phyloP scores from a whole-genome alignment of 169 alveolate species.

The Cryptosporidium baileyi region DNA sequence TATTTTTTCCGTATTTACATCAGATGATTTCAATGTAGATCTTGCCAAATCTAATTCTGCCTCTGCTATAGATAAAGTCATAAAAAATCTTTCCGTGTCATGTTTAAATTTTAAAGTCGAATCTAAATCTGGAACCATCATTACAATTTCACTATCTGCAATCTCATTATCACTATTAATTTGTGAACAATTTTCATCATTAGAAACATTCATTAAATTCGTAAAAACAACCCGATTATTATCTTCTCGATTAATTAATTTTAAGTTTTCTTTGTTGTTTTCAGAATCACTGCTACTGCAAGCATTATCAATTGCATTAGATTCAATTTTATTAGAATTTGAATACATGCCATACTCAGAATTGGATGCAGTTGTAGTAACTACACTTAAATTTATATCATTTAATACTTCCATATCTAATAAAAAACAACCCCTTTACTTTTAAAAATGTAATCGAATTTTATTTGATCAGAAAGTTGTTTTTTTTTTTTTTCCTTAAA shows the following conservation, averaged over 20 bases:
- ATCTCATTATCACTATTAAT: not conserved
- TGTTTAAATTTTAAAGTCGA: constrained; percentile 55
- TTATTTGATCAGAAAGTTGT: too few relatives aligned
- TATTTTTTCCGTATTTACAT: not conserved
- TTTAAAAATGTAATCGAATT: too few relatives aligned
- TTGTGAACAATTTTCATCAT: not conserved
- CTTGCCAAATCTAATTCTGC: constrained; percentile 48
- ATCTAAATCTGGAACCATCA: constrained; percentile 63
- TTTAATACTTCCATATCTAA: constrained; percentile 21
- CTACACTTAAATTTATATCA: constrained; percentile 41
- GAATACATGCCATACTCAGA: constrained; percentile 25
- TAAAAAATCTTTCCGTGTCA: constrained; percentile 58
- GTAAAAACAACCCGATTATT: not conserved
- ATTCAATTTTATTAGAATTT: constrained; percentile 20
- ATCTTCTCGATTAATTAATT: not conserved
- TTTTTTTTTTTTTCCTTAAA: too few relatives aligned
- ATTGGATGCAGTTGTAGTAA: constrained; percentile 56
- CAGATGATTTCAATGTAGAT: not conserved
- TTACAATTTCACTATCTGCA: not conserved
- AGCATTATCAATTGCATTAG: not conserved
- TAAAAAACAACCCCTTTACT: not conserved
- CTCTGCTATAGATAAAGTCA: constrained; percentile 64
- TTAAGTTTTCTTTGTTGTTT: not conserved
- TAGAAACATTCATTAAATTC: not conserved
- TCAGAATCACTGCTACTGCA: not conserved